phyloP scores from a whole-genome alignment of 2,329 filamentous ascomycete genomes.

The Fusarium devonianum region DNA sequence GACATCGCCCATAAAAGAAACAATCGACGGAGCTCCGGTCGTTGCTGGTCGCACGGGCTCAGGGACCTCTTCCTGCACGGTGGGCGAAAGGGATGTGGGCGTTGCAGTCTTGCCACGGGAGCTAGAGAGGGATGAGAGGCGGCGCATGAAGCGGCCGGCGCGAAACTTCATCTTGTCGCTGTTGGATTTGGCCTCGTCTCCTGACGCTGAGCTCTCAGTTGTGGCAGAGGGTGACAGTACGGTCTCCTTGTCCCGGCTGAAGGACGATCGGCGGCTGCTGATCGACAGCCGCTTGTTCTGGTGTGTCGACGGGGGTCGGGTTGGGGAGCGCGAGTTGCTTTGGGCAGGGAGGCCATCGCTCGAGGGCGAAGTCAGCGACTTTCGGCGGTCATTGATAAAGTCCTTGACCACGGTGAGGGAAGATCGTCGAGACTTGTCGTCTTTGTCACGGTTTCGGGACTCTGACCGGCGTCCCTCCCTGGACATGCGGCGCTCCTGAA shows the following conservation, averaged over 20 bases:
- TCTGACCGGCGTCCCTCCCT: conserved; percentile 48
- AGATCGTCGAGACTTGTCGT: conserved; percentile 58
- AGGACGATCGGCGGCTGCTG: conserved; percentile 65
- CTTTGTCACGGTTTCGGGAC: conserved; percentile 47
- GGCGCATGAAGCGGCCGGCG: conserved; percentile 65
- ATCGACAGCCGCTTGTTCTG: conserved; percentile 66
- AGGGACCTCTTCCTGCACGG: conserved; percentile 56
- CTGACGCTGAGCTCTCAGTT: conserved; percentile 55
- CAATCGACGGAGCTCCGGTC: conserved; percentile 51
- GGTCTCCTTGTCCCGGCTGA: conserved; percentile 52
- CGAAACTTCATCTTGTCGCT: conserved; percentile 59
- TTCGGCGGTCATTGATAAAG: conserved; percentile 67
- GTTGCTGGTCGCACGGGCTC: conserved; percentile 41
- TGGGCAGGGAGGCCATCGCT: conserved; percentile 48
- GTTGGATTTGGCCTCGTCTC: conserved; percentile 54
- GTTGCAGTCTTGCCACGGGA: conserved; percentile 54
- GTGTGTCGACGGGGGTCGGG: conserved; percentile 57
- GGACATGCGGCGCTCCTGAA: conserved; percentile 58
- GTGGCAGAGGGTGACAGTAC: conserved; percentile 51
- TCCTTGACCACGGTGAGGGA: conserved; percentile 67
- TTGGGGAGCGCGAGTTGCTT: conserved; percentile 52
- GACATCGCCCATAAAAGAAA: conserved; percentile 82
- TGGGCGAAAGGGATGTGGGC: conserved; percentile 56
- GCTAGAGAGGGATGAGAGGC: conserved; percentile 62
- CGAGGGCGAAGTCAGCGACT: conserved; percentile 58